Evolutionary conservation across 768 basidiomycete species (phyloP).

Genomic region (Boletus rubescentipes): DNA sequence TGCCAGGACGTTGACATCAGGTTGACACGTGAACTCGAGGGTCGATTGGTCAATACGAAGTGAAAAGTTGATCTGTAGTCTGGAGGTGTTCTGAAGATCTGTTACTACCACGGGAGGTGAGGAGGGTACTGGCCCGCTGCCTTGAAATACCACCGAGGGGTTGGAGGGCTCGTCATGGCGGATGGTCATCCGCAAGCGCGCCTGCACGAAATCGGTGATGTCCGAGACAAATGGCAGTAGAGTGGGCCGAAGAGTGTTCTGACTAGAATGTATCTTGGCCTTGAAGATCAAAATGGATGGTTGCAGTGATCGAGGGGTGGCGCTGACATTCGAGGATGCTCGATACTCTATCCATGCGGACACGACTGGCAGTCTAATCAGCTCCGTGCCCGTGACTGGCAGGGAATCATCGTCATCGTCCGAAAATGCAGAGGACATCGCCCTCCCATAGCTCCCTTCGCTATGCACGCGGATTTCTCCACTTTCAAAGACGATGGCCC

Average conservation of each 20-base stretch:
- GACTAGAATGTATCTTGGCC: constrained; percentile 84
- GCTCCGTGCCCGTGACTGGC: constrained; percentile 50
- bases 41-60: constrained; percentile 90
- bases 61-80: constrained; percentile 78
- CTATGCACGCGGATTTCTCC: constrained; percentile 80
- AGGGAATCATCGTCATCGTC: constrained; percentile 55
- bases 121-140: constrained; percentile 1
- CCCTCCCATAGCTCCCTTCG: constrained; percentile 40
- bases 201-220: constrained; percentile 66
- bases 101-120: constrained; percentile 19
- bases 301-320: constrained; percentile 37
- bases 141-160: constrained; percentile 10
- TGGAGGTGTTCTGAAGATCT: constrained; percentile 33
- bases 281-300: constrained; percentile 77
- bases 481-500: constrained; percentile 75
- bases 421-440: constrained; percentile 34
- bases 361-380: constrained; percentile 71
- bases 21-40: constrained; percentile 83
- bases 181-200: constrained; percentile 59
- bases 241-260: constrained; percentile 79
- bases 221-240: constrained; percentile 85
- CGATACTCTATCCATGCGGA: constrained; percentile 85
- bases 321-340: constrained; percentile 45
- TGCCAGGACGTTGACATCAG: constrained; percentile 90
- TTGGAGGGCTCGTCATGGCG: constrained; percentile 18